These are phyloP conservation scores for Calonectria hawksworthii DNA, from an alignment of 2,329 filamentous ascomycete genomes.

Conservation along the genomic window DNA sequence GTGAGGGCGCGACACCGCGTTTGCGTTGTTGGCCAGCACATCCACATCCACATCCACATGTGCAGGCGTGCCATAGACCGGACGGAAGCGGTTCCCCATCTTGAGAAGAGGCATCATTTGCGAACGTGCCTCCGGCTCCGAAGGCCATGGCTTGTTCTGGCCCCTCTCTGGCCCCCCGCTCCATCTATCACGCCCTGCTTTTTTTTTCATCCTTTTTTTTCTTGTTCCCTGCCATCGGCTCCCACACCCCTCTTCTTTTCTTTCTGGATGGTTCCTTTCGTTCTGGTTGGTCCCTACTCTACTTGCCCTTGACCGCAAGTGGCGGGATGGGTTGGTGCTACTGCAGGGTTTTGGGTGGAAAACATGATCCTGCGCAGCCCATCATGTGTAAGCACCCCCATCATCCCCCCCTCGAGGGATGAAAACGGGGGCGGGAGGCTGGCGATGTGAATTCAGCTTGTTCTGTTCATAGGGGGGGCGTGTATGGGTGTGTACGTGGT, in stretches of 20 bases:
- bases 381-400: not conserved
- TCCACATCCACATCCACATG: slow-evolving; percentile 14
- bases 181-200: not conserved
- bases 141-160: not conserved
- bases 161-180: not conserved
- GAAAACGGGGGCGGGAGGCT: not conserved
- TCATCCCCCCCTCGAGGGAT: not conserved
- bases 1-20: slow-evolving; percentile 20
- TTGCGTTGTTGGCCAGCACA: slow-evolving; percentile 19
- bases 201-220: not conserved
- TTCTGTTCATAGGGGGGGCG: not conserved
- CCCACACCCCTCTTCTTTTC: slow-evolving; percentile 1
- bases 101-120: slow-evolving; percentile 12
- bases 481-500: not conserved
- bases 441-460: slow-evolving; percentile 16
- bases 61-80: slow-evolving; percentile 11
- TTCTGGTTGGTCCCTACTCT: not conserved
- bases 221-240: not conserved
- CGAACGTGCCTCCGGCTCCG: slow-evolving; percentile 13
- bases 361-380: slow-evolving; percentile 5
- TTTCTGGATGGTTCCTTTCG: slow-evolving; percentile 4
- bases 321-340: not conserved
- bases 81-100: slow-evolving; percentile 4
- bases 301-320: slow-evolving; percentile 8
- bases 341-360: slow-evolving; percentile 4